Base-by-base conservation (phyloP, 257 asterid genomes). In the Gentiana macrophylla region DNA sequence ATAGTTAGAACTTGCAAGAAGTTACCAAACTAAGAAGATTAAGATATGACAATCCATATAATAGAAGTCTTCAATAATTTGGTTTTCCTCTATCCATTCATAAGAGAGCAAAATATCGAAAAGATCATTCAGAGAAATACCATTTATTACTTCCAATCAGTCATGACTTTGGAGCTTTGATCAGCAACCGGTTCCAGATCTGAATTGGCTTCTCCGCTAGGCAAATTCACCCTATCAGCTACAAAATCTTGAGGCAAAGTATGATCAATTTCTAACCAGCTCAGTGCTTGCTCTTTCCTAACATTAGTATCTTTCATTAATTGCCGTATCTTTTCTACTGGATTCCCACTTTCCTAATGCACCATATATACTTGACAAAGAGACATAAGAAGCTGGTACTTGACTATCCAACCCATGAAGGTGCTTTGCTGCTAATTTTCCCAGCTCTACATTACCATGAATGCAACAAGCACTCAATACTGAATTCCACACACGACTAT, bases 321-420 rank as follows among this genome's bases (percentile, higher is more conserved):
- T 62, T 63, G 70, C 45, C 84, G 69, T 67, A 83, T 73, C 63
- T 75, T 77, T 73, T 64, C 72, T 11, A 73, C 79, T n/a, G 48
- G 67, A 68, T 55, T 83, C 84, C 87, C 84, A 80, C 65, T 72
- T 80, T 59, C 87, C 87, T 35, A 77, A 74, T 56, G 79, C 67
- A 58, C 76, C 77, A 55, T 81, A 81, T 56, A 79, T 68, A 32
- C 70, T 71, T 9, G 87, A 75, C 50, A 86, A 60, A 44, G 75
- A 61, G 61, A 80, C 60, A 62, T 73, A 83, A 7, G 75, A 67
- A 8, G 77, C 69, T 1, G 75, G 62, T 41, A 80, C 74, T 32
- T 45, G 74, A 52, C 84, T 81, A 46, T 78, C 80, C 36, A 77
- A 49, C 62, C 75, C 79, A 61, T 71, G 77, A 50, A 86, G 88